Conservation (phyloP, 495 filamentous ascomycete genomes). For the Penicillium crystallinum region DNA sequence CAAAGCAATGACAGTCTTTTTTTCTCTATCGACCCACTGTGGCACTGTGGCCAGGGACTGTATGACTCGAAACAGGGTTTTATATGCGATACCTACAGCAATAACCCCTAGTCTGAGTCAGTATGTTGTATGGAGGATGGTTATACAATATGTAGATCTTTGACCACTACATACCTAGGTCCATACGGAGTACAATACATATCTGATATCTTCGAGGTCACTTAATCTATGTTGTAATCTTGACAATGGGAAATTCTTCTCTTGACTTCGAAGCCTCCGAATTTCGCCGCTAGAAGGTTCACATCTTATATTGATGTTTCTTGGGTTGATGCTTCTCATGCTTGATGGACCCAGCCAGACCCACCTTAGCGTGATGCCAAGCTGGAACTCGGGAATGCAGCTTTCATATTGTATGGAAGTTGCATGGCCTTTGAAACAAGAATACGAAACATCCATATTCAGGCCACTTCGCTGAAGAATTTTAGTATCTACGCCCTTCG, state of each 20-base stretch:
- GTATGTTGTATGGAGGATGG: not conserved
- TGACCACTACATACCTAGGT: too few species aligned
- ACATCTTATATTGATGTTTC: not conserved
- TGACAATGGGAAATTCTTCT: too few species aligned
- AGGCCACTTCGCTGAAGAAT: not conserved
- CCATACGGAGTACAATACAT: too few species aligned
- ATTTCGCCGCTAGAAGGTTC: not conserved
- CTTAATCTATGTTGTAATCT: not conserved
- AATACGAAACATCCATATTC: not conserved
- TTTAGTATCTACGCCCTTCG: too few species aligned
- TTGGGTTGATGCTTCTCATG: not conserved
- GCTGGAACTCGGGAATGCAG: not conserved
- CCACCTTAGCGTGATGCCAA: not conserved
- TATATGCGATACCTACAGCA: not conserved
- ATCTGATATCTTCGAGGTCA: too few species aligned
- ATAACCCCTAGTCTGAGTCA: not conserved
- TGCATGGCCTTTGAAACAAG: not conserved
- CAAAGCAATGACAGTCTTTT: not conserved
- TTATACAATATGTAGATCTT: too few species aligned
- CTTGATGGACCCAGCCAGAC: not conserved
- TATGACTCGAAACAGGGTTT: not conserved
- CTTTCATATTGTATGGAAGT: not conserved
- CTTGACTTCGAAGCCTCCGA: not conserved
- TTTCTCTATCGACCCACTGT: not conserved
- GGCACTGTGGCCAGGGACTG: not conserved